Percentiles rank a stretch among this genome's conserved stretches.
These are phyloP conservation scores for Suhomyces canberraensis DNA, from an alignment of 805 yeast species.

Conservation along the genomic window DNA sequence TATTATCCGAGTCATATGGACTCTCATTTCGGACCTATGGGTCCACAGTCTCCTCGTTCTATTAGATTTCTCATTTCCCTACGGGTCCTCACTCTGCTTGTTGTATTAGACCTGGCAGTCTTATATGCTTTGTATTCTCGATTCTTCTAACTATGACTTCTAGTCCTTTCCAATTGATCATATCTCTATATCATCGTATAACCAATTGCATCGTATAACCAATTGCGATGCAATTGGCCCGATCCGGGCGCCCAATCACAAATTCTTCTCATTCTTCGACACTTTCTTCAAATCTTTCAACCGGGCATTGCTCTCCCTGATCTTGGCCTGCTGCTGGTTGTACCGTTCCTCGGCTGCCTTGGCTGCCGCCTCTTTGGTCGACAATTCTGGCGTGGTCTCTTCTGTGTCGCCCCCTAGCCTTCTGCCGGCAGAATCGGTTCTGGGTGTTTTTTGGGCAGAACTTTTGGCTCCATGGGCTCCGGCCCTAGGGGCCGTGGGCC, in stretches of 20 bases:
- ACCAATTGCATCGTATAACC: too few species aligned
- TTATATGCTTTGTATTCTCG: too few species aligned
- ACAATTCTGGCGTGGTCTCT: background rate
- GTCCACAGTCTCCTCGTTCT: too few species aligned
- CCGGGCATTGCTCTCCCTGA: slow-evolving; percentile 25
- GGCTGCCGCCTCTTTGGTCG: slow-evolving; percentile 32
- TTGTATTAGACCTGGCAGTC: too few species aligned
- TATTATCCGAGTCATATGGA: too few species aligned
- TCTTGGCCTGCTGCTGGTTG: slow-evolving; percentile 25
- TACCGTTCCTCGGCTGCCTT: slow-evolving; percentile 38
- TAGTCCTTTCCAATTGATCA: too few species aligned
- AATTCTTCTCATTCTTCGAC: slow-evolving; percentile 33
- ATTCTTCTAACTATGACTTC: too few species aligned
- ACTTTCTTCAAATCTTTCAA: slow-evolving; percentile 28
- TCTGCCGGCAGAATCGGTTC: slow-evolving; percentile 1
- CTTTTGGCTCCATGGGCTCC: background rate
- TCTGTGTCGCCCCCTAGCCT: slow-evolving; percentile 1
- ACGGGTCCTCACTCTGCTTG: too few species aligned
- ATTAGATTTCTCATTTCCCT: too few species aligned
- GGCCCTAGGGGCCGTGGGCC: background rate
- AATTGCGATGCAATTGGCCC: too few species aligned
- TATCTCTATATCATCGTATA: too few species aligned
- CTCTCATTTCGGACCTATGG: too few species aligned
- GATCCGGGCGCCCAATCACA: slow-evolving; percentile 8
- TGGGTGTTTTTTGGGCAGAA: background rate